phyloP scores from a whole-genome alignment of 768 basidiomycete species.

The Auricularia sp. region DNA sequence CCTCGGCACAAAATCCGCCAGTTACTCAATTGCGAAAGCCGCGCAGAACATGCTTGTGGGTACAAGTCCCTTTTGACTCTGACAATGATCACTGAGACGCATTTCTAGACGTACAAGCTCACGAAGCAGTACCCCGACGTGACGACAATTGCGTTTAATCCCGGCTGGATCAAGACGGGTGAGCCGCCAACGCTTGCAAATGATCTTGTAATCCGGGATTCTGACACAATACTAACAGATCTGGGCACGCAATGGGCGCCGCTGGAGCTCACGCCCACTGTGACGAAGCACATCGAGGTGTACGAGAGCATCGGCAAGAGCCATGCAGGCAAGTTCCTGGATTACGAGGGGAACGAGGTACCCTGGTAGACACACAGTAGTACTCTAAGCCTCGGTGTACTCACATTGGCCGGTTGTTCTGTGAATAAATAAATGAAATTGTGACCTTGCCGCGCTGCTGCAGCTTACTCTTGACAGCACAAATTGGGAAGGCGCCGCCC shows the following conservation, averaged over 20 bases:
- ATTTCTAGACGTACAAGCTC: conserved; percentile 26
- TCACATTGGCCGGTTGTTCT: too few species aligned
- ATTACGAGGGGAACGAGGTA: conserved; percentile 20
- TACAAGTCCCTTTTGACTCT: not conserved
- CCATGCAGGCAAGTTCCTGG: conserved; percentile 22
- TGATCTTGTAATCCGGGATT: not conserved
- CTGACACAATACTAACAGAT: conserved; percentile 11
- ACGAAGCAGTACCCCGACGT: conserved; percentile 23
- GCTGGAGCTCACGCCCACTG: conserved; percentile 22
- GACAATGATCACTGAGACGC: not conserved
- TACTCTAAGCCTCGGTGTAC: too few species aligned
- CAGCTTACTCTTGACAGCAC: too few species aligned
- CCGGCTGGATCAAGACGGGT: conserved; percentile 33
- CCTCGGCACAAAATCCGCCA: conserved; percentile 17
- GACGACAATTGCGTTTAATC: conserved; percentile 22
- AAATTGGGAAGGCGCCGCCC: too few species aligned
- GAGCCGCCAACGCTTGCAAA: not conserved
- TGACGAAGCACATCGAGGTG: conserved; percentile 18
- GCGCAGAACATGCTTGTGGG: conserved; percentile 32
- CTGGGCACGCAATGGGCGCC: conserved; percentile 24
- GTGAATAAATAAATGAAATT: too few species aligned
- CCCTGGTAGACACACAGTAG: conserved; percentile 18
- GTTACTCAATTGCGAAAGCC: conserved; percentile 29
- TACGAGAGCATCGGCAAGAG: conserved; percentile 14
- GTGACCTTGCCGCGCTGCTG: too few species aligned